Base-by-base conservation (phyloP, 768 basidiomycete genomes). In the Mrakia hoshinonis region DNA sequence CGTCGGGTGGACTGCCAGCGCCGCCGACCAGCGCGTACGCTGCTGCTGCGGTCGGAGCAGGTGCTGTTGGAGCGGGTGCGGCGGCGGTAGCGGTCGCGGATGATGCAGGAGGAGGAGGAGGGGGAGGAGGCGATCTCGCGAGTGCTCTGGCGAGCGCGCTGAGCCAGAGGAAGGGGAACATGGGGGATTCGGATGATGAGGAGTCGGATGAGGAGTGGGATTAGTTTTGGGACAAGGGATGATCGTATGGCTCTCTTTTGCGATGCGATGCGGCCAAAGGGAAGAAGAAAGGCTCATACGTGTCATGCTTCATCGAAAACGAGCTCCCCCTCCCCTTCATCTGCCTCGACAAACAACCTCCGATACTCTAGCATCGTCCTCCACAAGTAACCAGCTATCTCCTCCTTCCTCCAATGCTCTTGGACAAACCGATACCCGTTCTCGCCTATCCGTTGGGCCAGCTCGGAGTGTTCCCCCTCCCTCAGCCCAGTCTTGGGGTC, bases 141-240 rank as follows among this genome's bases (percentile, higher is more conserved):
- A 83, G 86, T 4, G 90, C 91, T 10, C 81, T 96, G 58, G 93
- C 92, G 6, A 89, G 86, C 62, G 92, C 92, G 1, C 79, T 97
- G 73, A 81, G 87, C 75, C 86, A 88, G 78, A 81, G 93, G 75
- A 95, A 90, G 78, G 91, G 89, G 81, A 88, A 90, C 76, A 81
- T 95, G 75, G 92, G 89, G 2, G 91, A 92, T 75, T 90, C 89
- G 76, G 89, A 81, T 63, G 81, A 90, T 75, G 88, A 89, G 63
- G 88, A 89, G 26, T 65, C 63, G 38, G 70, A 71, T 20, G 70
- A 71, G 9, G 70, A 71, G 39, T 71, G 70, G 70, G 63, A 71
- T 24, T 71, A 47, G 43, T 24, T 26, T 26, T 11, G 52, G 52
- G 52, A n/a, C n/a, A 4, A 15, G 13, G 48, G 48, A 51, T 20